Percentiles rank a stretch among this genome's conserved stretches.
phyloP scores from a whole-genome alignment of 768 basidiomycete genomes.

The Hericium alpestre region DNA sequence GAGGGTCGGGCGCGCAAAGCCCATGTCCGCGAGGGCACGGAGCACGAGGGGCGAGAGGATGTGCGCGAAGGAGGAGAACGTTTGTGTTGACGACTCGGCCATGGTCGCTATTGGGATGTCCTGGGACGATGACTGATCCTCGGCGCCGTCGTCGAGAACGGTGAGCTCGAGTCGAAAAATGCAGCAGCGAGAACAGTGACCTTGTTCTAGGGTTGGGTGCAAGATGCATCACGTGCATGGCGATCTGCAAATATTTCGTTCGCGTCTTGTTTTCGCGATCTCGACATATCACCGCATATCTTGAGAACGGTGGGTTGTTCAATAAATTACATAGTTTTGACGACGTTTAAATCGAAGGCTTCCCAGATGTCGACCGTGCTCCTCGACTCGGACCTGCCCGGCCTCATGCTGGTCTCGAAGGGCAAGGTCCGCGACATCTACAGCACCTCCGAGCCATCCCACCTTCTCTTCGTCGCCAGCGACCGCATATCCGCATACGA shows the following conservation, averaged over 20 bases:
- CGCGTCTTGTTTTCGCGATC: too few species aligned
- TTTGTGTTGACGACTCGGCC: not conserved
- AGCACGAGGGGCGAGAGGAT: slow-evolving; percentile 79
- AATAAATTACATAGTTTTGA: too few species aligned
- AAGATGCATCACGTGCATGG: too few species aligned
- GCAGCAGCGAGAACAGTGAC: not conserved
- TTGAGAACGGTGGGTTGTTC: too few species aligned
- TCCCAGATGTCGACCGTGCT: slow-evolving; percentile 22
- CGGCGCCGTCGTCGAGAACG: not conserved
- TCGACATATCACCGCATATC: too few species aligned
- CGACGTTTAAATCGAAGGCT: too few species aligned
- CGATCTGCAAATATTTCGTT: too few species aligned
- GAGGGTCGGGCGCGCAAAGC: slow-evolving; percentile 84
- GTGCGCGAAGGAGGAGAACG: slow-evolving; percentile 51
- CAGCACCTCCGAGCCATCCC: slow-evolving; percentile 52
- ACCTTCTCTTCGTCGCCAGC: slow-evolving; percentile 85
- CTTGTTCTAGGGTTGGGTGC: too few species aligned
- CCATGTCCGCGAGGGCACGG: slow-evolving; percentile 79
- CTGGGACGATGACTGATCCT: not conserved
- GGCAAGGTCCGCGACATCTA: slow-evolving; percentile 99
- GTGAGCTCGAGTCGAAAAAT: not conserved
- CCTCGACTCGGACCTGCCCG: slow-evolving; percentile 46
- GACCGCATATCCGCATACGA: slow-evolving; percentile 97
- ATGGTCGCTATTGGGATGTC: not conserved
- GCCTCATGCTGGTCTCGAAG: slow-evolving; percentile 62